phyloP scores from a whole-genome alignment of 2,329 filamentous ascomycete species.

The Aspergillus arachidicola region DNA sequence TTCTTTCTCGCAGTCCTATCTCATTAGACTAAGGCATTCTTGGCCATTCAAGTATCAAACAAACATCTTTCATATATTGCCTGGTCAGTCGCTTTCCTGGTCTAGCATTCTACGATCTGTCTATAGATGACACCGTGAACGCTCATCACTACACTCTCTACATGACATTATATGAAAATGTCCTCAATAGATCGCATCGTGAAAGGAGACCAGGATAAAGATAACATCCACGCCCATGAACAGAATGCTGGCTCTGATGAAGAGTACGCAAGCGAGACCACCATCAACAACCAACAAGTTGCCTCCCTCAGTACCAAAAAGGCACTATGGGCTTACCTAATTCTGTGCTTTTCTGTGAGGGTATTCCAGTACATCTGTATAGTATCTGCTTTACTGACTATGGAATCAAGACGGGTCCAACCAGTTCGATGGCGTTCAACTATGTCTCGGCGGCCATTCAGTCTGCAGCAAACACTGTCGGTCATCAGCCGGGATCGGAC shows the following conservation, averaged over 20 bases:
- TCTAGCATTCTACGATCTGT: not conserved
- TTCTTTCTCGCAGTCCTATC: not conserved
- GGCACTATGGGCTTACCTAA: conserved; percentile 18
- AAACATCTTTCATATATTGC: not conserved
- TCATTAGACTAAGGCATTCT: not conserved
- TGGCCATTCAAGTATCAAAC: not conserved
- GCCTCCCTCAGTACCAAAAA: not conserved
- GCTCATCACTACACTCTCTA: not conserved
- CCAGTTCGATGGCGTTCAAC: conserved; percentile 13
- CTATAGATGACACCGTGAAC: not conserved
- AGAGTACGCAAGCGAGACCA: not conserved
- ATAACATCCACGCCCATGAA: not conserved
- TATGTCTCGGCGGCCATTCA: conserved; percentile 18
- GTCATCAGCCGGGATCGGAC: conserved; percentile 14
- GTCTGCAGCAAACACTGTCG: conserved; percentile 16
- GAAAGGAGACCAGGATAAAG: not conserved
- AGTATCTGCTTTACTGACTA: not conserved
- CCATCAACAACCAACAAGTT: not conserved
- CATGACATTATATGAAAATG: not conserved
- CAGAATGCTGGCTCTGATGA: not conserved
- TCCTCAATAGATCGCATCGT: not conserved
- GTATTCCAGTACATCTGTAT: not conserved
- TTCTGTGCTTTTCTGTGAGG: conserved; percentile 21
- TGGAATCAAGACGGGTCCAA: conserved; percentile 1
- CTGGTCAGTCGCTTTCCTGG: not conserved